These are phyloP conservation scores for Fagus crenata DNA, from an alignment of 306 rosid genomes.

Conservation along the genomic window DNA sequence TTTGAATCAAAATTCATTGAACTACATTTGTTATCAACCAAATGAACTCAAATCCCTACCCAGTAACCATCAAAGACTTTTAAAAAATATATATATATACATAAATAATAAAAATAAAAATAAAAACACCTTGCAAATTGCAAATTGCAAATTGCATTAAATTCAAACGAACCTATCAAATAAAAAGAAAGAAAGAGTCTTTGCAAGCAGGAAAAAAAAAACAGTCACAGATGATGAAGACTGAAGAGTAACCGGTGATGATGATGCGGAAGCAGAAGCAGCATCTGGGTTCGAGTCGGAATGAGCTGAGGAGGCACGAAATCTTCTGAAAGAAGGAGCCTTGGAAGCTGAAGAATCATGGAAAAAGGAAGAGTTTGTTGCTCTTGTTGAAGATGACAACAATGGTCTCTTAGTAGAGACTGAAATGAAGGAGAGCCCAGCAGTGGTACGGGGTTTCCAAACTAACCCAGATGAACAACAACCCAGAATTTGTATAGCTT, in stretches of 20 bases:
- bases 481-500: constrained; percentile 53
- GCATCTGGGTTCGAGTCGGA: constrained; percentile 42
- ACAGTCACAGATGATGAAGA: constrained; percentile 41
- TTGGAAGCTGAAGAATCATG: constrained; percentile 31
- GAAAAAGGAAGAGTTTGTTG: constrained; percentile 12
- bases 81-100: too few species aligned
- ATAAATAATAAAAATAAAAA: too few species aligned
- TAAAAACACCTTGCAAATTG: neutral
- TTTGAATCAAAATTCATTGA: neutral
- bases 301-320: constrained; percentile 42
- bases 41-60: neutral
- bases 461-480: constrained; percentile 53
- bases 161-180: neutral
- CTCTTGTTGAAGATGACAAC: constrained; percentile 27
- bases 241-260: constrained; percentile 38
- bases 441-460: constrained; percentile 40
- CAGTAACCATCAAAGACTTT: neutral
- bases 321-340: constrained; percentile 35
- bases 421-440: constrained; percentile 40
- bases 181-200: neutral
- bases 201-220: neutral
- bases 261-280: constrained; percentile 39
- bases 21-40: neutral
- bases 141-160: too few species aligned
- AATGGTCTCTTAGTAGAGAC: constrained; percentile 35